Evolutionary conservation across 108 stramenopile genomes (phyloP).

Genomic region (Cyclotella cryptica): DNA sequence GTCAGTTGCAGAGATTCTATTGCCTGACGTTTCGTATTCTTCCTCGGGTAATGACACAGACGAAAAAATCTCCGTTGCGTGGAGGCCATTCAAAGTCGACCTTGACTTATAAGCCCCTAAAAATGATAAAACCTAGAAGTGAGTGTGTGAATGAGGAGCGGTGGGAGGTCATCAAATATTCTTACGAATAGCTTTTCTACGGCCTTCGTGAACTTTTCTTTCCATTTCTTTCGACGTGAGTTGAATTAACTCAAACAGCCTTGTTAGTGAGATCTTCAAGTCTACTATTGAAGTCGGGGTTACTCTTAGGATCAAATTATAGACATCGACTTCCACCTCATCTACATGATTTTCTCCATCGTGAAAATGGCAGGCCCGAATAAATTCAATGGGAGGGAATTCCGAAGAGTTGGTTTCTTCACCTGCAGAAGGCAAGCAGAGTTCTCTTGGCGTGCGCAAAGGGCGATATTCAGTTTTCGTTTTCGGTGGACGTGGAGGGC

Average conservation of each 20-base stretch:
- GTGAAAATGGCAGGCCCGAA: constrained; percentile 58
- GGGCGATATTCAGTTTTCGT: not conserved
- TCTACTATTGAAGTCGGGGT: constrained; percentile 80
- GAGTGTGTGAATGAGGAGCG: not conserved
- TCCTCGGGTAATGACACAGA: constrained; percentile 10
- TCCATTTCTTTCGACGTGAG: constrained; percentile 79
- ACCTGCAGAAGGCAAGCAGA: not conserved
- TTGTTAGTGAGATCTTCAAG: constrained; percentile 62
- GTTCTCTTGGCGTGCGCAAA: constrained; percentile 15
- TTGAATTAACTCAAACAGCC: constrained; percentile 64
- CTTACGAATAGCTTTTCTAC: constrained; percentile 61
- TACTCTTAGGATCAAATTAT: constrained; percentile 58
- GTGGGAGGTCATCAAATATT: not conserved
- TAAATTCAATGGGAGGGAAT: constrained; percentile 7
- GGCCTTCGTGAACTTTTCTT: constrained; percentile 79
- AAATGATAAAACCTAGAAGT: not conserved
- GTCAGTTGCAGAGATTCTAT: constrained; percentile 18
- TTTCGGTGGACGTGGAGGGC: constrained; percentile 11
- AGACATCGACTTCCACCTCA: constrained; percentile 79
- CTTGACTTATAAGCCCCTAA: constrained; percentile 8
- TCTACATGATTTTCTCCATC: constrained; percentile 69
- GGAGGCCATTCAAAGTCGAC: not conserved
- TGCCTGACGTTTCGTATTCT: not conserved
- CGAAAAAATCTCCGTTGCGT: not conserved
- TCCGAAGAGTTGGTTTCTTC: not conserved